Evolutionary conservation across 176 grass and related monocot species (phyloP).

Genomic region (maize (Zea mays)): Zm-B73-REFERENCE-NAM-5.0 NC_050096.1:152249501-152250000

Average conservation of each 20-base stretch:
- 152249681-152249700: not conserved
- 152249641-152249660: not conserved
- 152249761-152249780: not conserved
- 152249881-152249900: not conserved
- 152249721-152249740: not conserved
- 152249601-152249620: constrained; percentile 36
- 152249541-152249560: constrained; percentile 29
- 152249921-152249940: not conserved
- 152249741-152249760: not conserved
- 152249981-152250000: not conserved
- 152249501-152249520: constrained; percentile 42
- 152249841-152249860: too few species aligned
- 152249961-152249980: not conserved
- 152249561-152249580: constrained; percentile 28
- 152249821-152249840: too few species aligned
- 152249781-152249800: not conserved
- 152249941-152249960: not conserved
- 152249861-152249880: too few species aligned
- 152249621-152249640: constrained; percentile 35
- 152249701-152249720: not conserved
- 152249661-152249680: not conserved
- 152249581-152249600: not conserved
- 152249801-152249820: not conserved
- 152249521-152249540: constrained; percentile 32
- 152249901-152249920: constrained; percentile 4